Evolutionary conservation across 2,329 filamentous ascomycete genomes (phyloP).

Genomic region (Byssothecium circinans): DNA sequence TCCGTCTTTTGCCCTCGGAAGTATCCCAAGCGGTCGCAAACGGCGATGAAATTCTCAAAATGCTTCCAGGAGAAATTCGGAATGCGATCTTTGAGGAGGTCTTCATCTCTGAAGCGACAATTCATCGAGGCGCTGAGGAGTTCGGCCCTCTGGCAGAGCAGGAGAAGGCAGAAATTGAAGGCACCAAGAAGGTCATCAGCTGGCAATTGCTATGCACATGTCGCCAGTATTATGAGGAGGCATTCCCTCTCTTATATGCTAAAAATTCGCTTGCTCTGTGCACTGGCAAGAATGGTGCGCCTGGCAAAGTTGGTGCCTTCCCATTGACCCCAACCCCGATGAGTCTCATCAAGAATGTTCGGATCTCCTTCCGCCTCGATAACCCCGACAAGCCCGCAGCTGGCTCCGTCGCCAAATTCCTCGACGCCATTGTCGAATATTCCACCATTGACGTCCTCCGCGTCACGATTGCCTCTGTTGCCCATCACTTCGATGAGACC

Average conservation of each 20-base stretch:
- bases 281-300: conserved; percentile 10
- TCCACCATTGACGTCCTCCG: conserved; percentile 12
- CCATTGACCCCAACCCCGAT: conserved; percentile 15
- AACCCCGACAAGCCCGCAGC: conserved; percentile 10
- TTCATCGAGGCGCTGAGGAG: conserved; percentile 14
- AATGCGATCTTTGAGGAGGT: too few species aligned
- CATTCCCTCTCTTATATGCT: conserved; percentile 17
- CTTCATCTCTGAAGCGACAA: conserved; percentile 7
- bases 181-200: too few species aligned
- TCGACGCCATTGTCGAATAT: conserved; percentile 10
- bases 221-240: conserved; percentile 19
- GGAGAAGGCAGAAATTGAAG: conserved; percentile 2
- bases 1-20: too few species aligned
- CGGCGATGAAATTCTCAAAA: too few species aligned
- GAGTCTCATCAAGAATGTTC: conserved; percentile 12
- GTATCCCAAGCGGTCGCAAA: too few species aligned
- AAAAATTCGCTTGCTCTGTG: conserved; percentile 22
- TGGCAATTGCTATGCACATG: conserved; percentile 23
- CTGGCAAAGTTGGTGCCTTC: conserved; percentile 19
- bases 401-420: conserved; percentile 15
- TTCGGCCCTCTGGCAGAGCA: conserved; percentile 14
- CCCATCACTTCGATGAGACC: neutral
- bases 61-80: too few species aligned
- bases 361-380: conserved; percentile 18
- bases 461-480: conserved; percentile 13